phyloP scores from a whole-genome alignment of 2,329 filamentous ascomycete species.

The Colletotrichum cordylinicola region DNA sequence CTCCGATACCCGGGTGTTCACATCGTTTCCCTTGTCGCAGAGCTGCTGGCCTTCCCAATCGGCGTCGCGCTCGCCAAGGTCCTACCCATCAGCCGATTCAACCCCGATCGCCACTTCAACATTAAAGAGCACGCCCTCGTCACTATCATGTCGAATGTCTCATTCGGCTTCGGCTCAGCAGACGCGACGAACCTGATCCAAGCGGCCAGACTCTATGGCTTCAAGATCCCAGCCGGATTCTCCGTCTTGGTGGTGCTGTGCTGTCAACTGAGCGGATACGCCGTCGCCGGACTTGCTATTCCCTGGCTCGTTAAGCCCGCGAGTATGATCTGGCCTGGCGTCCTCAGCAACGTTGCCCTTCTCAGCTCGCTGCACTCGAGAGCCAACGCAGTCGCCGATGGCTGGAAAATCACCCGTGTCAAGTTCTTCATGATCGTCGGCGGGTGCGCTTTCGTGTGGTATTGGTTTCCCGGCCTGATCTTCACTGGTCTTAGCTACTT shows the following conservation, averaged over 20 bases:
- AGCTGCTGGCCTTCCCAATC: conserved; percentile 44
- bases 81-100: conserved; percentile 44
- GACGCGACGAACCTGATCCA: conserved; percentile 46
- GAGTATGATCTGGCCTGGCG: conserved; percentile 52
- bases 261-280: conserved; percentile 57
- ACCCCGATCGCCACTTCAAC: conserved; percentile 47
- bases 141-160: conserved; percentile 54
- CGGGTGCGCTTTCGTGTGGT: conserved; percentile 49
- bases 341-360: conserved; percentile 48
- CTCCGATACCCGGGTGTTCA: conserved; percentile 44
- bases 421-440: conserved; percentile 46
- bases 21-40: conserved; percentile 41
- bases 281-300: conserved; percentile 45
- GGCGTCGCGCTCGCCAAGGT: conserved; percentile 43
- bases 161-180: conserved; percentile 40
- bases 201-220: conserved; percentile 41
- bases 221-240: conserved; percentile 38
- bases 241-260: conserved; percentile 45
- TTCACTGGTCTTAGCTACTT: conserved; percentile 48
- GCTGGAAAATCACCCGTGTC: conserved; percentile 41
- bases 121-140: conserved; percentile 56
- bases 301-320: conserved; percentile 50
- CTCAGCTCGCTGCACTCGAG: conserved; percentile 43
- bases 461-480: conserved; percentile 53
- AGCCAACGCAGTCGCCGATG: conserved; percentile 24